A percentile compares a stretch with the other conserved stretches of the same genome.
phyloP scores from a whole-genome alignment of 2,329 filamentous ascomycete species.

The Chalara sp. region DNA sequence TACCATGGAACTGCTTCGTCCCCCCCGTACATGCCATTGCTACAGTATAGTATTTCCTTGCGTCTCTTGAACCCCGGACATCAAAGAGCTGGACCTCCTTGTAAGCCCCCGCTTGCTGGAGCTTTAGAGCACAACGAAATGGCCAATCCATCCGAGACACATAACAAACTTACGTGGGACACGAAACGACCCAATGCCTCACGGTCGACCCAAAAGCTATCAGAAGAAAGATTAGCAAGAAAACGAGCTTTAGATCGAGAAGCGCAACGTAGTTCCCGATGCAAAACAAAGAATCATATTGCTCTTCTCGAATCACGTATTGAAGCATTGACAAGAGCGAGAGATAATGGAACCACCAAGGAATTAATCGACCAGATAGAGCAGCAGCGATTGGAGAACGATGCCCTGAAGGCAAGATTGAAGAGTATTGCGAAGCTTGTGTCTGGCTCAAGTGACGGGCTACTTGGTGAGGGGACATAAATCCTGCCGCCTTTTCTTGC shows the following conservation, averaged over 20 bases:
- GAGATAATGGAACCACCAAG: neutral
- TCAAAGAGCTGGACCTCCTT: too few species aligned
- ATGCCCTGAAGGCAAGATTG: neutral
- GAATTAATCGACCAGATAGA: neutral
- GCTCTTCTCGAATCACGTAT: neutral
- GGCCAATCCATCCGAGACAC: too few species aligned
- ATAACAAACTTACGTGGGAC: neutral
- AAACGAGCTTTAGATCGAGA: neutral
- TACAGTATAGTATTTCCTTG: too few species aligned
- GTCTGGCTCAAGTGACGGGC: neutral
- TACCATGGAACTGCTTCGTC: too few species aligned
- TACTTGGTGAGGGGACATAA: neutral
- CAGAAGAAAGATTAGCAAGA: neutral
- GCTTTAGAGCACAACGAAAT: too few species aligned
- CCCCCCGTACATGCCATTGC: too few species aligned
- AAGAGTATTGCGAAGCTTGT: neutral
- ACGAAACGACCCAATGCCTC: neutral
- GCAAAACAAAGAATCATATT: slow-evolving; percentile 1
- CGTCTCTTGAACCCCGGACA: too few species aligned
- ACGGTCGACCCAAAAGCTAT: neutral
- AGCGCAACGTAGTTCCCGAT: neutral
- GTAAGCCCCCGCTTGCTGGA: too few species aligned
- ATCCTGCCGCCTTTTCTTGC: neutral
- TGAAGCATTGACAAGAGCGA: neutral
- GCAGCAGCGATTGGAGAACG: neutral